Evolutionary conservation across 2,329 filamentous ascomycete species (phyloP).

Genomic region (Neurospora sp.): DNA sequence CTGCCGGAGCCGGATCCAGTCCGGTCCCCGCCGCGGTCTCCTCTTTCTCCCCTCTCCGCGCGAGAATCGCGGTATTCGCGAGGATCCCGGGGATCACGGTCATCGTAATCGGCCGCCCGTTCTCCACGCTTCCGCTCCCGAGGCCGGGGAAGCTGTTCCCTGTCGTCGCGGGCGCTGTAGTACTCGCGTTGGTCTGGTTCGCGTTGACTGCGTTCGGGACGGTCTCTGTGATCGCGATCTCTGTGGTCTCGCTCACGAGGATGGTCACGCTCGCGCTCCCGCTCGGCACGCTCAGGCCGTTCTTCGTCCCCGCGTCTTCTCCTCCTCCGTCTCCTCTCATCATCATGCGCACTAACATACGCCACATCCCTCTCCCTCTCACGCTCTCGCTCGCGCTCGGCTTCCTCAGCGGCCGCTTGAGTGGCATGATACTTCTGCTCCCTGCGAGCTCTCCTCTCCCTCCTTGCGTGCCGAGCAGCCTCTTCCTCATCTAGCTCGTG

Average conservation of each 20-base stretch:
- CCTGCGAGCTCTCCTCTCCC: constrained; percentile 16
- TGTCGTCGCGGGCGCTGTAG: background rate
- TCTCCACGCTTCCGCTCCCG: background rate
- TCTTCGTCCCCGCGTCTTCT: constrained; percentile 1
- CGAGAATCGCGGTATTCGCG: background rate
- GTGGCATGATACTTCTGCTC: background rate
- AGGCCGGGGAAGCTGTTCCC: background rate
- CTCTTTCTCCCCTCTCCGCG: background rate
- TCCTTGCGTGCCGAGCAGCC: constrained; percentile 23
- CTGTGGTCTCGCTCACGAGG: constrained; percentile 7
- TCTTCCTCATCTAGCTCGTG: constrained; percentile 32
- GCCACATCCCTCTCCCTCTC: constrained; percentile 9
- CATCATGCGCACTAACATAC: background rate
- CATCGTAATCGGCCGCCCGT: constrained; percentile 14
- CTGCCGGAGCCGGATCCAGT: constrained; percentile 9
- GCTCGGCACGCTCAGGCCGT: constrained; percentile 1
- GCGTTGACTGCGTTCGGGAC: constrained; percentile 22
- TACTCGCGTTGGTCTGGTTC: constrained; percentile 7
- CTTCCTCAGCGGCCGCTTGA: constrained; percentile 18
- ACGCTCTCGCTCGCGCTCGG: constrained; percentile 19
- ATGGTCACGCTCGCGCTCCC: constrained; percentile 9
- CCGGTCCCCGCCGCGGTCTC: background rate
- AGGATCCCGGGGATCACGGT: constrained; percentile 24
- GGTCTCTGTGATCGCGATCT: constrained; percentile 16
- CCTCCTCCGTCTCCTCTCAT: constrained; percentile 1